Conservation (phyloP, 441 rosid species). For the Isatis lusitanica region DNA sequence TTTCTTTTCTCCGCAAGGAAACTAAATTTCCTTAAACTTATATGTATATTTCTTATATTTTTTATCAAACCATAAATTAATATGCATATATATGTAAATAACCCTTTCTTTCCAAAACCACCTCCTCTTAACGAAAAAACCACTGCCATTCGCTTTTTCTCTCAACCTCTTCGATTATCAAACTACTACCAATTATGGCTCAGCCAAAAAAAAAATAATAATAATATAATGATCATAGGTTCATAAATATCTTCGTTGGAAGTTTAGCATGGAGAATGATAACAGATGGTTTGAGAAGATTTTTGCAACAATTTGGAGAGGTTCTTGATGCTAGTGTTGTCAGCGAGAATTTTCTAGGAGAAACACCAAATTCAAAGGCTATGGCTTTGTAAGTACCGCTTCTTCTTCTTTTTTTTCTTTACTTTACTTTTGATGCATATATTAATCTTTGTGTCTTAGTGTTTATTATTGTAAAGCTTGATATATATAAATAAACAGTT, state of each 20-base stretch:
- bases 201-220: not conserved
- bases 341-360: not conserved
- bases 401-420: not conserved
- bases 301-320: constrained; percentile 1
- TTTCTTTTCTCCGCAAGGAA: too few relatives aligned
- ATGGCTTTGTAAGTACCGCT: constrained; percentile 27
- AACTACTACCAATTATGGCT: not conserved
- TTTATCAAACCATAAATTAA: too few relatives aligned
- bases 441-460: too few relatives aligned
- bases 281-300: not conserved
- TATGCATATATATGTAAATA: too few relatives aligned
- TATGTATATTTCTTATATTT: too few relatives aligned
- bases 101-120: too few relatives aligned
- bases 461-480: too few relatives aligned
- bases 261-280: constrained; percentile 15
- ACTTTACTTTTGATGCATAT: not conserved
- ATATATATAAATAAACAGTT: too few relatives aligned
- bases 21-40: too few relatives aligned
- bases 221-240: not conserved
- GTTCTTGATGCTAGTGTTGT: constrained; percentile 29
- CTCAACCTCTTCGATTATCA: not conserved
- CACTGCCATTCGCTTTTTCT: too few relatives aligned
- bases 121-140: too few relatives aligned
- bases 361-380: constrained; percentile 19
- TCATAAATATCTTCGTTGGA: constrained; percentile 22